Conservation (phyloP, 768 basidiomycete species). For the Astraeus odoratus region DNA sequence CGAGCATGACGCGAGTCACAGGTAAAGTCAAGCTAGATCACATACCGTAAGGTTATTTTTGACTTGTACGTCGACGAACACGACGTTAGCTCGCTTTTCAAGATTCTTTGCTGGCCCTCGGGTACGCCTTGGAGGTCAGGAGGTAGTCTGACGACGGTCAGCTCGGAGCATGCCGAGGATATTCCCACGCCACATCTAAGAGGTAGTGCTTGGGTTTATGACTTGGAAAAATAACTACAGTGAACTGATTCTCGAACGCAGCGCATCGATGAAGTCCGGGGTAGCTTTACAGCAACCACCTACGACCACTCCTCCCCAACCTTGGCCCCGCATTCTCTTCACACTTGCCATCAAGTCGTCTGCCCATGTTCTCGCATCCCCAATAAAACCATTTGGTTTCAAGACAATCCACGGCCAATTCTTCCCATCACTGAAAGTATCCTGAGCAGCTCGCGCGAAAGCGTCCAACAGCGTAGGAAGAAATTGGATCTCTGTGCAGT, state of each 20-base stretch:
- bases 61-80: conserved; percentile 32
- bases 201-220: too few relatives aligned
- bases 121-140: conserved; percentile 4
- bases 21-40: conserved; percentile 12
- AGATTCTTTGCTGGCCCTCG: conserved; percentile 18
- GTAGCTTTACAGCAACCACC: conserved; percentile 69
- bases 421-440: conserved; percentile 6
- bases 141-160: conserved; percentile 11
- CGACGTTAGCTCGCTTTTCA: conserved; percentile 33
- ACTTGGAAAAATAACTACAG: too few relatives aligned
- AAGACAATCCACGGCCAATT: conserved; percentile 49
- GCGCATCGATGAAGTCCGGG: conserved; percentile 41
- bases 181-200: conserved; percentile 15
- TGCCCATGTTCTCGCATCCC: conserved; percentile 29
- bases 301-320: conserved; percentile 48
- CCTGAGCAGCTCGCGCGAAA: conserved; percentile 24
- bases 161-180: conserved; percentile 15
- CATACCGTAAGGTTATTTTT: conserved; percentile 36
- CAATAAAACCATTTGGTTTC: conserved; percentile 65
- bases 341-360: conserved; percentile 22
- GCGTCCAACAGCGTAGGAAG: conserved; percentile 34
- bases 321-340: conserved; percentile 9
- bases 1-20: too few relatives aligned
- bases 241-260: conserved; percentile 5
- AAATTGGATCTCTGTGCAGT: conserved; percentile 53